Base-by-base conservation (phyloP, 306 rosid species). In the Amphicarpaea edgeworthii region DNA sequence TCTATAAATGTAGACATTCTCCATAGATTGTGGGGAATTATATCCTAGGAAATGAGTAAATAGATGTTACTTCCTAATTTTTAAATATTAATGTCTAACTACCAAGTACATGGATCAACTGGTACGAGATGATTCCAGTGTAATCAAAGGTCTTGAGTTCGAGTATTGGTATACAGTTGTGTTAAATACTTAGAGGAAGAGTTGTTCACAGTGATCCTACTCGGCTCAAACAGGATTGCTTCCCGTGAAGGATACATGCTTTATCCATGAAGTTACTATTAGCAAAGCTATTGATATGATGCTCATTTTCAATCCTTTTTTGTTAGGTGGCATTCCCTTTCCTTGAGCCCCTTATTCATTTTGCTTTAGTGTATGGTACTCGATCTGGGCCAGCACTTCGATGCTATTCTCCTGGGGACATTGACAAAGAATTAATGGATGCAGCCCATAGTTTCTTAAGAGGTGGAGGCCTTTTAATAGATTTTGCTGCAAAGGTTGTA, bases 291-390 rank as follows among this genome's bases (percentile, higher is more conserved):
- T 19, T 34, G 15, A 50, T 46, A 79, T 76, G 43, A 46, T 70
- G 16, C 70, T 70, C 71, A 16, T 64, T 63, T 64, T 47, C 60
- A 12, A 24, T 53, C 19, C 8, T 28, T 32, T 64, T 53, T 59
- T 75, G 32, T 28, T 5, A 88, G 93, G 88, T 87, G 73, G 90
- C 96, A 70, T 86, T 93, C 72, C 88, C 93, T 60, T 88, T 84
- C 73, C 64, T 83, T 12, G 97, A 93, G 73, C 91, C 97, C 69
- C 90, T 93, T 71, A 75, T 86, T 67, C 97, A 93, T 78, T 90
- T 90, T 82, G 91, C 91, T 1, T 68, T 93, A 63, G 91, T 84
- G 37, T 87, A 76, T 41, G 97, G 97, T 66, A 85, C 89, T 72
- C 91, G 85, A 72, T 90, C 93, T 57, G 91, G 93, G 61, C 96